Conservation (phyloP, 495 filamentous ascomycete species). For the Hyaloscypha finlandica region DNA sequence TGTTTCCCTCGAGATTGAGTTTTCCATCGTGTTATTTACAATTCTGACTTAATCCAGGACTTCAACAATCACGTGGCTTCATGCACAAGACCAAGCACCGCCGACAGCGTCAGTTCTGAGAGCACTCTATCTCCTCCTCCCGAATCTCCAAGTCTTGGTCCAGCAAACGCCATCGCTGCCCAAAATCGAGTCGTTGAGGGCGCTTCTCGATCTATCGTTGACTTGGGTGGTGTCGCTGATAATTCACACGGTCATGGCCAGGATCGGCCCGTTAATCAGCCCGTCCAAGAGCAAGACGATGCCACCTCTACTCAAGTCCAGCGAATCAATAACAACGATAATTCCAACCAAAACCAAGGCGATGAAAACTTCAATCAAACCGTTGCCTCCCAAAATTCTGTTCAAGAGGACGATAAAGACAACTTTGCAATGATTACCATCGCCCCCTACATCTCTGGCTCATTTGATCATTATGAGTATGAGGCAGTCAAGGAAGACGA, state of each 20-base stretch:
- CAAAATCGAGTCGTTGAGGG: not conserved
- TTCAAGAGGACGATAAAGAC: not conserved
- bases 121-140: constrained; percentile 18
- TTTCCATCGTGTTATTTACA: not conserved
- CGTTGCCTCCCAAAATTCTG: not conserved
- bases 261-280: not conserved
- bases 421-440: not conserved
- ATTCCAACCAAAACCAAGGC: not conserved
- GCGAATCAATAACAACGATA: not conserved
- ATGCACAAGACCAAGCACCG: constrained; percentile 15
- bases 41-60: constrained; percentile 24
- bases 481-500: not conserved
- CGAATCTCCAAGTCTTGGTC: not conserved
- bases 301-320: not conserved
- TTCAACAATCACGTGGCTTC: constrained; percentile 27
- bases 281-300: not conserved
- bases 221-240: not conserved
- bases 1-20: not conserved
- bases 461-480: not conserved
- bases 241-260: not conserved
- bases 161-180: not conserved
- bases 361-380: not conserved
- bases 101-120: constrained; percentile 8
- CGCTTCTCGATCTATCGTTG: not conserved
- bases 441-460: not conserved